These are phyloP conservation scores for Adansonia gregorii DNA, from an alignment of 441 rosid species.

Conservation along the genomic window DNA sequence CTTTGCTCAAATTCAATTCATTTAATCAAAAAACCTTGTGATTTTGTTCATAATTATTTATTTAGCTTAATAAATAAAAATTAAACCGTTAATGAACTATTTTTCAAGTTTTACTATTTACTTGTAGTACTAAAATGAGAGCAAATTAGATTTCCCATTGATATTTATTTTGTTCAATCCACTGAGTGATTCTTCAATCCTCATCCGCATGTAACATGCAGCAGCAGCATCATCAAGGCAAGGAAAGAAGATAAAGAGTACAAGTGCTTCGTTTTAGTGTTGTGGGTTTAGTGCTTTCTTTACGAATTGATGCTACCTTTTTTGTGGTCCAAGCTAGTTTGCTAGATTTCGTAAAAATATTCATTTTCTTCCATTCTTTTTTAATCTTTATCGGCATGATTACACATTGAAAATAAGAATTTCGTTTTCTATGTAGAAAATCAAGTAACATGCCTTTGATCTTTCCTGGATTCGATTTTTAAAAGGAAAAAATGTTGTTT, in stretches of 20 bases:
- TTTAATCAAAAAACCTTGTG: too few relatives aligned
- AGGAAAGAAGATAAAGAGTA: not conserved
- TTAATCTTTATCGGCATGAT: not conserved
- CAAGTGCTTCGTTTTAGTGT: not conserved
- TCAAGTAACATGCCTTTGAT: too few relatives aligned
- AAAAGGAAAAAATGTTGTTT: too few relatives aligned
- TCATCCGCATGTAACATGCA: not conserved
- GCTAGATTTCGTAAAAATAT: not conserved
- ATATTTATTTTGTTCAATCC: not conserved
- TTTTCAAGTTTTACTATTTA: too few relatives aligned
- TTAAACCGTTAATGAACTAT: not conserved
- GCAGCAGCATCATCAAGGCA: not conserved
- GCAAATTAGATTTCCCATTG: not conserved
- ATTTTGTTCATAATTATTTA: too few relatives aligned
- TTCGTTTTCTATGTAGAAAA: too few relatives aligned
- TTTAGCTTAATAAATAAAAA: too few relatives aligned
- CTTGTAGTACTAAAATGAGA: too few relatives aligned
- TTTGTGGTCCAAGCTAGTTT: not conserved
- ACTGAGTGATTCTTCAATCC: not conserved
- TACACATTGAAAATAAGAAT: not conserved
- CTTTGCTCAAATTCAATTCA: too few relatives aligned
- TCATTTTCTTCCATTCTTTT: not conserved
- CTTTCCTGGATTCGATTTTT: too few relatives aligned
- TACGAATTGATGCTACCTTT: slow-evolving; percentile 3
- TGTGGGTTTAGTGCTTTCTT: not conserved